Percentiles rank a stretch among this genome's conserved stretches.
These are phyloP conservation scores for Aspergillus sp. DNA, from an alignment of 2,329 filamentous ascomycete species.

Conservation along the genomic window DNA sequence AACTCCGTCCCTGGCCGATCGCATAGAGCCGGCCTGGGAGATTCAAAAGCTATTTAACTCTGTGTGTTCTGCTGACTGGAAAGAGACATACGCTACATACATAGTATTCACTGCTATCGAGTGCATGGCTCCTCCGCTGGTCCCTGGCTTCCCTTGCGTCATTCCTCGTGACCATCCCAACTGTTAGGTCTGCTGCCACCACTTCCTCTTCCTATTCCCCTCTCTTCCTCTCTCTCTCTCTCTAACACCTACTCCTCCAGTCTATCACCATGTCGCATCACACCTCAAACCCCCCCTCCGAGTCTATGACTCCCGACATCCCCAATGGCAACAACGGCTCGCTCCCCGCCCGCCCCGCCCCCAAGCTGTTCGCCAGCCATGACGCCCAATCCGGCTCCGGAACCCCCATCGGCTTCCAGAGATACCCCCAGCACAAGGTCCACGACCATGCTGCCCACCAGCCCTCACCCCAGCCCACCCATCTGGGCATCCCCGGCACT, in stretches of 20 bases:
- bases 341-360: slow-evolving; percentile 19
- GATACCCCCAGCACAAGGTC: slow-evolving; percentile 45
- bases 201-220: background rate
- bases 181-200: background rate
- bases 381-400: slow-evolving; percentile 28
- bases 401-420: slow-evolving; percentile 35
- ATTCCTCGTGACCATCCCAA: no score
- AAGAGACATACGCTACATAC: no score
- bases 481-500: slow-evolving; percentile 61
- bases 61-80: no score
- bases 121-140: slow-evolving; percentile 9
- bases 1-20: slow-evolving; percentile 16
- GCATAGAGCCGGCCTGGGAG: slow-evolving; percentile 18
- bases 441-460: slow-evolving; percentile 53
- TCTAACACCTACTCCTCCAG: no score
- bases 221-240: background rate
- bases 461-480: slow-evolving; percentile 80
- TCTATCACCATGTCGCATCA: slow-evolving; percentile 24
- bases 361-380: slow-evolving; percentile 24
- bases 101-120: slow-evolving; percentile 3
- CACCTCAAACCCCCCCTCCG: slow-evolving; percentile 17
- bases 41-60: background rate
- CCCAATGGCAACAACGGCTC: slow-evolving; percentile 17
- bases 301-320: no score
- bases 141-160: no score